These are phyloP conservation scores for Physcia stellaris DNA, from an alignment of 495 filamentous ascomycete genomes.

Conservation along the genomic window DNA sequence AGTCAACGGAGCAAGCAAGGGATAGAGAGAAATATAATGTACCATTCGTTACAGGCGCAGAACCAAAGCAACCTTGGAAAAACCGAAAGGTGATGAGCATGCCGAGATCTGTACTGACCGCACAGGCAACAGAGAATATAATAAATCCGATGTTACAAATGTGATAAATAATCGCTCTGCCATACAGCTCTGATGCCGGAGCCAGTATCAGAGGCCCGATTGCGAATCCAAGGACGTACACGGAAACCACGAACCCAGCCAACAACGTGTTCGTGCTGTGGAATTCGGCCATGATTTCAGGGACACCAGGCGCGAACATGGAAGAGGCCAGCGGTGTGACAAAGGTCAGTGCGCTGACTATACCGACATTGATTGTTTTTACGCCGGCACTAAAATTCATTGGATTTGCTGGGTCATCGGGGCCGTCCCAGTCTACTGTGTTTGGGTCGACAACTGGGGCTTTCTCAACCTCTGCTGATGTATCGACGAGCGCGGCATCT, in stretches of 20 bases:
- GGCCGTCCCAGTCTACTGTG: constrained; percentile 46
- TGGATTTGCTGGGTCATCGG: constrained; percentile 47
- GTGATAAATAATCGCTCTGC: constrained; percentile 38
- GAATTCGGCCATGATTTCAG: constrained; percentile 44
- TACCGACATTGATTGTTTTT: constrained; percentile 35
- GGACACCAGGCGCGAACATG: constrained; percentile 51
- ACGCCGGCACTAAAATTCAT: constrained; percentile 42
- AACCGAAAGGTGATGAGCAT: constrained; percentile 44
- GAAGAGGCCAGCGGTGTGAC: constrained; percentile 42
- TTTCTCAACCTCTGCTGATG: constrained; percentile 13
- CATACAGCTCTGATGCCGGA: constrained; percentile 52
- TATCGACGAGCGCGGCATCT: constrained; percentile 4
- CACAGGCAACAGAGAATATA: constrained; percentile 41
- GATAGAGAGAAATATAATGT: too few relatives aligned
- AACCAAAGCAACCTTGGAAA: constrained; percentile 38
- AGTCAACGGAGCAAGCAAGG: too few relatives aligned
- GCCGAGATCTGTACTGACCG: constrained; percentile 33
- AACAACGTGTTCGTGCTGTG: constrained; percentile 34
- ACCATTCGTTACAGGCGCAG: constrained; percentile 39
- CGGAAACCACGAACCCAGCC: constrained; percentile 47
- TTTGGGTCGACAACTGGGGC: constrained; percentile 30
- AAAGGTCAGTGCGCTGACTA: constrained; percentile 45
- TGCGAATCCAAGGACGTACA: constrained; percentile 42
- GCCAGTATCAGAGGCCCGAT: constrained; percentile 46
- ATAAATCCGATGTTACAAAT: constrained; percentile 42